Conservation (phyloP, 306 rosid species). For the Senna tora region DNA sequence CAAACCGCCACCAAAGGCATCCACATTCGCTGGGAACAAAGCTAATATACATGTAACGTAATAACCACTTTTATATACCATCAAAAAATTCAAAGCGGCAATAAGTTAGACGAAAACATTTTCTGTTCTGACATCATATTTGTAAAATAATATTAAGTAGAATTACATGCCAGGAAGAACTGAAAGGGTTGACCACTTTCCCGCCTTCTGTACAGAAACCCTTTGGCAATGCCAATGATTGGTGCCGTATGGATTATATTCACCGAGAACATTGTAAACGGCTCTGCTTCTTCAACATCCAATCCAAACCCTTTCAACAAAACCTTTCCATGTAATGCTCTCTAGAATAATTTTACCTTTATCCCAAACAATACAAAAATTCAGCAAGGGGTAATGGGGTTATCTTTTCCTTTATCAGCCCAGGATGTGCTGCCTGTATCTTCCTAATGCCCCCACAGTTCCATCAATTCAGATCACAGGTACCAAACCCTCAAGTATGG, state of each 20-base stretch:
- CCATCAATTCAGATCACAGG: slow-evolving; percentile 55
- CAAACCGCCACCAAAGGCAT: neutral
- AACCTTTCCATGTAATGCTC: slow-evolving; percentile 81
- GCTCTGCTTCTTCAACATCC: slow-evolving; percentile 43
- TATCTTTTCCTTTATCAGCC: slow-evolving; percentile 79
- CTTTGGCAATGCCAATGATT: slow-evolving; percentile 30
- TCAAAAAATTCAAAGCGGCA: slow-evolving; percentile 41
- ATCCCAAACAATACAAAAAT: slow-evolving; percentile 72
- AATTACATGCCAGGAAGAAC: slow-evolving; percentile 82
- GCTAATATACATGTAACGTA: slow-evolving; percentile 46
- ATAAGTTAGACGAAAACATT: slow-evolving; percentile 27
- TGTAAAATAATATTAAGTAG: slow-evolving; percentile 51
- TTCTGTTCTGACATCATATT: slow-evolving; percentile 36
- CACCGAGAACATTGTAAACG: slow-evolving; percentile 46
- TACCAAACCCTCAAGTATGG: slow-evolving; percentile 54
- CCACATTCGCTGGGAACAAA: neutral
- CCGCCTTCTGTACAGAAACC: slow-evolving; percentile 69
- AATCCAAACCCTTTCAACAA: slow-evolving; percentile 68
- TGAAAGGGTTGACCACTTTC: slow-evolving; percentile 72
- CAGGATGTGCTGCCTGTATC: slow-evolving; percentile 64
- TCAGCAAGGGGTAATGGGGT: slow-evolving; percentile 73
- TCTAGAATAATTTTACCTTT: slow-evolving; percentile 47
- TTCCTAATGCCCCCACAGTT: slow-evolving; percentile 56
- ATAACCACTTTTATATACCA: slow-evolving; percentile 53
- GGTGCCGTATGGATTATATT: slow-evolving; percentile 48